Conservation (phyloP, 2,329 filamentous ascomycete species). For the Penicillium sp. region DNA sequence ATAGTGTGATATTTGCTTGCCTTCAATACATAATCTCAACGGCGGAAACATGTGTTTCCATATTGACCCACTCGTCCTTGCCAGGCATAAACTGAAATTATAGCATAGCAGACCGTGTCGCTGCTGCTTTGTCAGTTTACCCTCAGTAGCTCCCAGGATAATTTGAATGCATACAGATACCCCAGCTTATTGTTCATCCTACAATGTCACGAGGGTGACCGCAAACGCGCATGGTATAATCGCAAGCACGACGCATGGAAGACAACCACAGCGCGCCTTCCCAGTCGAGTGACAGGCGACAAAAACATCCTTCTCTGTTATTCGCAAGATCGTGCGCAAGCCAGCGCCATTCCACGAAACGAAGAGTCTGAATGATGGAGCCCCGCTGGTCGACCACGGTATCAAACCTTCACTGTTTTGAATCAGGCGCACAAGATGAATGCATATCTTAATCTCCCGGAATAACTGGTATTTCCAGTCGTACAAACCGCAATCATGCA, state of each 20-base stretch:
- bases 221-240: slow-evolving; percentile 1
- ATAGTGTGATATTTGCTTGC: not conserved
- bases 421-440: not conserved
- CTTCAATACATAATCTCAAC: not conserved
- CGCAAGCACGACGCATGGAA: not conserved
- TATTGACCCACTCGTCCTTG: not conserved
- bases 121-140: not conserved
- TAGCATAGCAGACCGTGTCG: not conserved
- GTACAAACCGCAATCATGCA: slow-evolving; percentile 43
- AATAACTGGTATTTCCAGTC: slow-evolving; percentile 9
- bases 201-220: not conserved
- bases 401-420: not conserved
- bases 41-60: not conserved
- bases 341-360: slow-evolving; percentile 10
- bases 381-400: not conserved
- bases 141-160: not conserved
- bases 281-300: not conserved
- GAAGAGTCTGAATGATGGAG: not conserved
- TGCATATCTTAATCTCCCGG: not conserved
- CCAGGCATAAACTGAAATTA: slow-evolving; percentile 3
- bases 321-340: slow-evolving; percentile 10
- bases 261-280: not conserved
- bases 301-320: not conserved
- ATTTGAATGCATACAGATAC: slow-evolving; percentile 1
- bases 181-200: not conserved